Conservation (phyloP, 2,329 filamentous ascomycete genomes). For the Lasiodiplodia citricola region DNA sequence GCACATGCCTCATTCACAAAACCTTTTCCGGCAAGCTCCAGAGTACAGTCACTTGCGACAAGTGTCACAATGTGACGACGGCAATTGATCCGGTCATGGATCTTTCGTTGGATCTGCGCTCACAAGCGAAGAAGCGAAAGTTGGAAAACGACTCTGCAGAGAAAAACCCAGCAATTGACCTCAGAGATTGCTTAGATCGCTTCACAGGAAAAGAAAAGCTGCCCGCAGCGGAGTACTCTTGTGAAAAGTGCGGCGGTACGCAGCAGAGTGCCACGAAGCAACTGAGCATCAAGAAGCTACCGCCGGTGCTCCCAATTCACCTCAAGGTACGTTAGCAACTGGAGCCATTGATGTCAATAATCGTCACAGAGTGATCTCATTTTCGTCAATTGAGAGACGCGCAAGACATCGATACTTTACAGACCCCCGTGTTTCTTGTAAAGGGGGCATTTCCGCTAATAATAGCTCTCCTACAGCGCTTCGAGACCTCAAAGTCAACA, state of each 20-base stretch:
- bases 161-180: constrained; percentile 44
- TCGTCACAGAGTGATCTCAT: neutral
- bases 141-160: constrained; percentile 47
- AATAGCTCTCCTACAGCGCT: constrained; percentile 54
- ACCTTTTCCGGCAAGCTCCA: constrained; percentile 93
- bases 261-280: constrained; percentile 81
- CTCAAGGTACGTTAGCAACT: constrained; percentile 69
- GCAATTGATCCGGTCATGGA: constrained; percentile 90
- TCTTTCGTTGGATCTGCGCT: constrained; percentile 85
- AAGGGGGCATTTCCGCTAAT: neutral
- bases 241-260: constrained; percentile 75
- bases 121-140: constrained; percentile 70
- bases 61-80: constrained; percentile 80
- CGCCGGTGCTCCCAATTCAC: constrained; percentile 89
- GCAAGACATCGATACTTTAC: neutral
- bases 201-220: constrained; percentile 85
- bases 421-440: neutral
- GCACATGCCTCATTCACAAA: constrained; percentile 90
- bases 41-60: constrained; percentile 88
- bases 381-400: neutral
- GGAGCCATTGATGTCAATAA: neutral
- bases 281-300: constrained; percentile 80
- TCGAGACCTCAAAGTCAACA: constrained; percentile 76
- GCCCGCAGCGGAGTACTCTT: constrained; percentile 79
- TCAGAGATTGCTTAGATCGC: constrained; percentile 74